These are phyloP conservation scores for Emmonsiellopsis sp. DNA, from an alignment of 2,329 filamentous ascomycete genomes.

Conservation along the genomic window DNA sequence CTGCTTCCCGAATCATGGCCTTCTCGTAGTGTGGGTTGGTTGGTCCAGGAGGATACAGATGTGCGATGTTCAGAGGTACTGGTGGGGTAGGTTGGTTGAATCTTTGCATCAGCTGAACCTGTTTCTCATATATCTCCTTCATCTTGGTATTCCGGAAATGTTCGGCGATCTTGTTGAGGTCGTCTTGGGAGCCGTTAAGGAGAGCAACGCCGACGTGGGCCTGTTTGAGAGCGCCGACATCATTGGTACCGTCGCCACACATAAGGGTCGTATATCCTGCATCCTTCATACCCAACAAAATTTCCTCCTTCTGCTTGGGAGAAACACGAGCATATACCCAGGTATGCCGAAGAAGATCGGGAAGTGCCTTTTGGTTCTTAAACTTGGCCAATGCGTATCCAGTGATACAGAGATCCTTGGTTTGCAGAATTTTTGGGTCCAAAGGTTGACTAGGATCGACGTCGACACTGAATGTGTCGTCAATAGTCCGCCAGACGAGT, in stretches of 20 bases:
- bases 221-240: constrained; percentile 95
- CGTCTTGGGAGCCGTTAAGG: constrained; percentile 86
- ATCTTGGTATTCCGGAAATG: constrained; percentile 92
- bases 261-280: constrained; percentile 97
- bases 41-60: constrained; percentile 85
- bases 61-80: constrained; percentile 83
- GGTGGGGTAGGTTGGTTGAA: constrained; percentile 94
- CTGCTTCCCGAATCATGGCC: constrained; percentile 77
- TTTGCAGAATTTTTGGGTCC: constrained; percentile 68
- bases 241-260: constrained; percentile 97
- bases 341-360: constrained; percentile 71
- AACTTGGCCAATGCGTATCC: constrained; percentile 89
- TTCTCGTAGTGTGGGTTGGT: constrained; percentile 90
- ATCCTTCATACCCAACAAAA: constrained; percentile 90
- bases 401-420: constrained; percentile 90
- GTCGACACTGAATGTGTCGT: constrained; percentile 76
- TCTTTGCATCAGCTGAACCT: constrained; percentile 78
- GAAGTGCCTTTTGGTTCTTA: constrained; percentile 68
- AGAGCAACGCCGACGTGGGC: constrained; percentile 94
- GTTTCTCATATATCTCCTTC: constrained; percentile 98
- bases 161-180: constrained; percentile 83
- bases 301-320: constrained; percentile 97
- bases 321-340: constrained; percentile 99
- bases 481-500: constrained; percentile 88
- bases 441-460: constrained; percentile 77